Evolutionary conservation across 306 rosid species (phyloP).

Genomic region (Fragaria nilgerrensis): DNA sequence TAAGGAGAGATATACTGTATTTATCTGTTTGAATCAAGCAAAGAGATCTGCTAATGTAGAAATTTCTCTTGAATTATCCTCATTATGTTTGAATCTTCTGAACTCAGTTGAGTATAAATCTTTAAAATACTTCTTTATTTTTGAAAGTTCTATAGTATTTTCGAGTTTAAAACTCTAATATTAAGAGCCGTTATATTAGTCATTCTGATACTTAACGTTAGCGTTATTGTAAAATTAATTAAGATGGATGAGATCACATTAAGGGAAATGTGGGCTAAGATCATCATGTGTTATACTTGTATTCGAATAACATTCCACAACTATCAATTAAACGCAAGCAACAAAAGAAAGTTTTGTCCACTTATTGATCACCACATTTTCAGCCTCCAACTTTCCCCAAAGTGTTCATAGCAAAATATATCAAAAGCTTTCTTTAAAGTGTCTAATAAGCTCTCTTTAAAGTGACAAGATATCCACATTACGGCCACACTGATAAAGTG

Average conservation of each 20-base stretch:
- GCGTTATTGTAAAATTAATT: too few species aligned
- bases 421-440: neutral
- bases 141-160: too few species aligned
- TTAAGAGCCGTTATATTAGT: too few species aligned
- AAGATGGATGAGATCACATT: too few species aligned
- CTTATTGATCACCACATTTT: neutral
- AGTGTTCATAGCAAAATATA: neutral
- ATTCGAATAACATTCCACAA: too few species aligned
- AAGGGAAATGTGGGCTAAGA: too few species aligned
- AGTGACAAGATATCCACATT: neutral
- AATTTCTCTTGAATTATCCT: neutral
- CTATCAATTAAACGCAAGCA: neutral
- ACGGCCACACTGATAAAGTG: neutral
- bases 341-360: neutral
- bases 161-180: too few species aligned
- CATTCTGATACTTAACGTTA: too few species aligned
- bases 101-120: too few species aligned
- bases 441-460: neutral
- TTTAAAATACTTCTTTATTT: too few species aligned
- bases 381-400: neutral
- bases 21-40: neutral
- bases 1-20: neutral
- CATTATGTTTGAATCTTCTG: neutral
- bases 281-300: too few species aligned
- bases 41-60: neutral